Base-by-base conservation (phyloP, 495 filamentous ascomycete species). In the Penicillium turbatum region DNA sequence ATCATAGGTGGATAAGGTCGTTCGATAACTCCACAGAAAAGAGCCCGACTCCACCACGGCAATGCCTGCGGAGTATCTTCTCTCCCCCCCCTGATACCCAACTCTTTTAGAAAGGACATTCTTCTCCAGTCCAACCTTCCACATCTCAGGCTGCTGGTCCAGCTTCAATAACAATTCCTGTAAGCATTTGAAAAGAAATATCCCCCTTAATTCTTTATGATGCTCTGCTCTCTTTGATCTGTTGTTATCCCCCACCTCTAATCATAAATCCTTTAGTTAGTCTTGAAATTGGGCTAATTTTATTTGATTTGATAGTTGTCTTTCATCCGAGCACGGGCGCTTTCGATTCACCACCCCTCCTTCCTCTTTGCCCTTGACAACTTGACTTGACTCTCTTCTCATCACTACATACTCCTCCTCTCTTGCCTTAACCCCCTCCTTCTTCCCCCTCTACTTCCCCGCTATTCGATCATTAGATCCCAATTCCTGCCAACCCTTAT, bases 11-110 rank as follows among this genome's bases (percentile, higher is more conserved):
- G 10, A 31, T 31, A 9, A 9, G 1, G 6, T 9, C 30, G 1
- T 1, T 5, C 4, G 27, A 30, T 7, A 31, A 9, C 30, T 41
- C 40, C 40, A 43, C 40, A 43, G 21, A 26, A 10, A n/a, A 40
- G 12, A 2, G 11, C 27, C 41, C 27, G 24, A 27, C 41, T 42
- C 52, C 52, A 49, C 51, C 27, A 17, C 35, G 51, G 43, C 43
- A 48, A 24, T 31, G 37, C 44, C 44, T 55, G 52, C 52, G 52
- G 52, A 55, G 52, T 55, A 55, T 55, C 41, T 30, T 41, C 35
- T 29, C 24, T 41, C 35, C n/a, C 24, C 49, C 49, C 49, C 47
- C 47, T 49, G 36, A 49, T 39, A 35, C 9, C 32, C 32, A 24
- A n/a, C n/a, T 24, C 5, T 41, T 29, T 36, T 30, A 26, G 11